Conservation (phyloP, 1,139 yeast genomes). For the Suhomyces coccinellae region DNA sequence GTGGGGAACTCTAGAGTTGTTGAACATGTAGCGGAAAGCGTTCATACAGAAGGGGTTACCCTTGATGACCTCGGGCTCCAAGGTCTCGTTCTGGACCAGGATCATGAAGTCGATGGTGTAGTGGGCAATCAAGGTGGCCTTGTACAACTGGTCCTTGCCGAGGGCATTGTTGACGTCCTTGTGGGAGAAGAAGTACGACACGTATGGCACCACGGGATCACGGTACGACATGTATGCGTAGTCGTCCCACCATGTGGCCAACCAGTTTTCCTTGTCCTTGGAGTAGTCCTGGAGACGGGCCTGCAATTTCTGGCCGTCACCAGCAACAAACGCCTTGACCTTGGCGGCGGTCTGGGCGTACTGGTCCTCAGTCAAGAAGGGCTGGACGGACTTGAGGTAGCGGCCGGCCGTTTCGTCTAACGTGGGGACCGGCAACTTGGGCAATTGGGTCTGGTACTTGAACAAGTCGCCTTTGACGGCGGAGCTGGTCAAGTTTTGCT, state of each 20-base stretch:
- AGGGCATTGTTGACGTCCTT: slow-evolving; percentile 58
- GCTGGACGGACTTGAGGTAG: slow-evolving; percentile 73
- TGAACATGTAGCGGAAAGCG: slow-evolving; percentile 88
- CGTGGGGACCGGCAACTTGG: slow-evolving; percentile 85
- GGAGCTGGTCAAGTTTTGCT: slow-evolving; percentile 31
- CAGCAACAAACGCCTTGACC: slow-evolving; percentile 67
- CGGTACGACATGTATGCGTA: slow-evolving; percentile 89
- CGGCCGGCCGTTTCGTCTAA: slow-evolving; percentile 68
- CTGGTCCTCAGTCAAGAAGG: slow-evolving; percentile 57
- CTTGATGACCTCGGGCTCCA: slow-evolving; percentile 79
- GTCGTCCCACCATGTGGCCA: slow-evolving; percentile 91
- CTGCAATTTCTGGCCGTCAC: slow-evolving; percentile 71
- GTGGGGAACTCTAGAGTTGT: slow-evolving; percentile 79
- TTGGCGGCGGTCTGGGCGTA: slow-evolving; percentile 55
- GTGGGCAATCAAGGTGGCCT: slow-evolving; percentile 64
- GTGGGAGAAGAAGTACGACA: slow-evolving; percentile 87
- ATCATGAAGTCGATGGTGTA: slow-evolving; percentile 58
- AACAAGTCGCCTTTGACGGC: slow-evolving; percentile 64
- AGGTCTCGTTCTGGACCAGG: slow-evolving; percentile 55
- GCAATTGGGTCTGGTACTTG: slow-evolving; percentile 72
- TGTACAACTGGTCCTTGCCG: slow-evolving; percentile 70
- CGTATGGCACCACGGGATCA: slow-evolving; percentile 93
- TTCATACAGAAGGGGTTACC: slow-evolving; percentile 91
- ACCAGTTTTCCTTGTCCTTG: slow-evolving; percentile 76
- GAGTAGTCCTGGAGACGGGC: slow-evolving; percentile 61